Percentiles rank a stretch among this genome's conserved stretches.
Conservation (phyloP, 768 basidiomycete genomes). For the Auricularia sp. region DNA sequence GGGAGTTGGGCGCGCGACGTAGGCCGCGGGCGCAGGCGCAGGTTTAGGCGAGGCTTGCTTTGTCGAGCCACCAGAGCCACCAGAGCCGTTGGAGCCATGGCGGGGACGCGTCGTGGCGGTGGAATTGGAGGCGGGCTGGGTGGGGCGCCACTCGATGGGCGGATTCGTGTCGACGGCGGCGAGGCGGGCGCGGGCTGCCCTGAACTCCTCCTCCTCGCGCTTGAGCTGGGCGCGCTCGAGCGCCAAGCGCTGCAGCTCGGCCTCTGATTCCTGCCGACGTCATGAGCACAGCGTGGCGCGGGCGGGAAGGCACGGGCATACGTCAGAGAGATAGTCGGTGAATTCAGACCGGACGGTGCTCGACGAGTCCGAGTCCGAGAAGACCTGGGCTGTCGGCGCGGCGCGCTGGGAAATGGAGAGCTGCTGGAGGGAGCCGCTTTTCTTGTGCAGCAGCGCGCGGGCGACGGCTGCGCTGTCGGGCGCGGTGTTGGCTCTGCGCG, state of each 20-base stretch:
- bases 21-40: not conserved
- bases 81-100: not conserved
- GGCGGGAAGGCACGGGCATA: not conserved
- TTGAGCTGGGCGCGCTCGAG: constrained; percentile 73
- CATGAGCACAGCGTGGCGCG: not conserved
- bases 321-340: constrained; percentile 81
- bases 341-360: constrained; percentile 77
- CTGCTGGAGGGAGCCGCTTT: not conserved
- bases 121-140: not conserved
- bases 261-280: constrained; percentile 56
- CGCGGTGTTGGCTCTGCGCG: not conserved
- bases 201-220: constrained; percentile 73
- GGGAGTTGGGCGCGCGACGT: not conserved
- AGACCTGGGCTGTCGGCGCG: constrained; percentile 9
- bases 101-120: not conserved
- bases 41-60: not conserved
- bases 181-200: constrained; percentile 68
- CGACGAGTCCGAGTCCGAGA: constrained; percentile 11
- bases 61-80: not conserved
- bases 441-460: not conserved
- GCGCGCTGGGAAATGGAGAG: constrained; percentile 2
- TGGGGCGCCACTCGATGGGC: not conserved
- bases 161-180: constrained; percentile 43
- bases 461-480: not conserved
- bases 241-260: constrained; percentile 76